Base-by-base conservation (phyloP, 371 early-diverging fungal genomes). In the Rhizopus sp. region DNA sequence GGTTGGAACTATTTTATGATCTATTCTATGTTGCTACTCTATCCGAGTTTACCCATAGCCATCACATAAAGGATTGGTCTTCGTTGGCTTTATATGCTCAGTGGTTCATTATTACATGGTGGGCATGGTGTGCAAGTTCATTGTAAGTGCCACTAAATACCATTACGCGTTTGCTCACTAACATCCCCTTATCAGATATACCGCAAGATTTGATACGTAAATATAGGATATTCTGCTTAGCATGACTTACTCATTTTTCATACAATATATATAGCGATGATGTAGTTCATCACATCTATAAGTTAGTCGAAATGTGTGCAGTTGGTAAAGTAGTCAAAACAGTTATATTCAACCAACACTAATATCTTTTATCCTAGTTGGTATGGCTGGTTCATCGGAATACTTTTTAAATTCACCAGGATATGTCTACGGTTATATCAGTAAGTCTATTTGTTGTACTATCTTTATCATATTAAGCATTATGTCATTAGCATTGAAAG, bases 31-130 rank as follows among this genome's bases (percentile, higher is more conserved):
- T 84, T 0, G 85, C 85, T 6, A 84, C 80, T 4, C 57, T 84
- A 53, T 78, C 81, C 5, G 72, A 82, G 44, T 84, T 84, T 52
- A 84, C 85, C 0, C 85, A 84, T 42, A 72, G 65, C 17, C 82
- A 82, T 57, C 78, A 77, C 40, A 84, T 84, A 39, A 79, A 75
- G n/a, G 78, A 81, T 48, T 70, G 76, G 82, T 66, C 55, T 0
- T 77, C 84, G 0, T 60, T 84, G n/a, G 75, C 68, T 5, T 61
- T 75, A 17, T 84, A 84, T 60, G 62, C 82, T 4, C 69, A 73
- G 29, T 82, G 84, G 84, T 84, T 84, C 52, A 57, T 82, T 16
- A 79, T 84, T 39, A 77, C 80, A 52, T 84, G 82, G 84, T 84
- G 84, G 82, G 71, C 80, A 23, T 81, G 81, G 81, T 72, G 70